Evolutionary conservation across 2,329 filamentous ascomycete genomes (phyloP).

Genomic region (Microsporum ferrugineum): DNA sequence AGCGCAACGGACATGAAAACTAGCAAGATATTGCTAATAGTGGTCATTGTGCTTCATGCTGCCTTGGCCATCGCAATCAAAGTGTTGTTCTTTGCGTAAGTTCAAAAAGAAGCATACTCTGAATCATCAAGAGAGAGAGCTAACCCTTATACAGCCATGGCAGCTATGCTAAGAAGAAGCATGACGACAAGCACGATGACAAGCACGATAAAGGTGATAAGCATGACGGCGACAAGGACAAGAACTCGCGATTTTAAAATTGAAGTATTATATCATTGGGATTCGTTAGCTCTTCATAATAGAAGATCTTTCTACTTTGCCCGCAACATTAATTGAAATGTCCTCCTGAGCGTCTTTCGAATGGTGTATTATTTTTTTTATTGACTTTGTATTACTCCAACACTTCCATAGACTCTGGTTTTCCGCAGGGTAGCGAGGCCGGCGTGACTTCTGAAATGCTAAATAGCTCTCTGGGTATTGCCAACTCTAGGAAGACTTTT

Average conservation of each 20-base stretch:
- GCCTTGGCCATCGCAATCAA: slow-evolving; percentile 92
- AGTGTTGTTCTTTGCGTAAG: slow-evolving; percentile 81
- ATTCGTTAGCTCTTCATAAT: not conserved
- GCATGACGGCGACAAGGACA: slow-evolving; percentile 14
- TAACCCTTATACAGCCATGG: slow-evolving; percentile 39
- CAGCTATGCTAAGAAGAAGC: slow-evolving; percentile 46
- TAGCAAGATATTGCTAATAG: slow-evolving; percentile 72
- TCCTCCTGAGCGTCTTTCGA: not conserved
- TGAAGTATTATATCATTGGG: not conserved
- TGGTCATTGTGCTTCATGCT: slow-evolving; percentile 75
- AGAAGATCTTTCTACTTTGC: not conserved
- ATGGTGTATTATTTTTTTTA: slow-evolving; percentile 3
- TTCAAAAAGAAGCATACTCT: slow-evolving; percentile 10
- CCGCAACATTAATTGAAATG: not conserved
- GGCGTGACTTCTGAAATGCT: not conserved
- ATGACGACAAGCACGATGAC: slow-evolving; percentile 25
- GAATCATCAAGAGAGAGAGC: slow-evolving; percentile 7
- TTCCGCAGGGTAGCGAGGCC: not conserved
- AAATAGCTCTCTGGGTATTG: slow-evolving; percentile 3
- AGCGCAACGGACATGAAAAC: slow-evolving; percentile 87
- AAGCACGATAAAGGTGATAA: slow-evolving; percentile 23
- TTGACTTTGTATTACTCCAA: slow-evolving; percentile 2
- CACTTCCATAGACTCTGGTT: not conserved
- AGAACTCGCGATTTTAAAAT: not conserved
- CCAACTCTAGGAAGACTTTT: not conserved